Evolutionary conservation across 345 rosid species (phyloP).

Genomic region (Toxicodendron radicans): DNA sequence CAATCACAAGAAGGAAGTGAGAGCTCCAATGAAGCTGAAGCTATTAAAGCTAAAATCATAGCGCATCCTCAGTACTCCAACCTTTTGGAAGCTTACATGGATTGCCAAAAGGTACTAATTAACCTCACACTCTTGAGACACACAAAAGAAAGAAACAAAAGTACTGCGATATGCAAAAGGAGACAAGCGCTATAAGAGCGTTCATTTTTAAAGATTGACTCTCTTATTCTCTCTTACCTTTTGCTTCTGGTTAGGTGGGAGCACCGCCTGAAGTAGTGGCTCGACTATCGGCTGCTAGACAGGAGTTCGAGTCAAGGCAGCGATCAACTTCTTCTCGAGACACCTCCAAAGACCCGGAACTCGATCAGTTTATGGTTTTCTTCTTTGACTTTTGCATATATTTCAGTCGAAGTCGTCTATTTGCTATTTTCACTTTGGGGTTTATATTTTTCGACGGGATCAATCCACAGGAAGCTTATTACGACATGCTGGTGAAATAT

Average conservation of each 20-base stretch:
- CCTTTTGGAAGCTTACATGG: conserved; percentile 90
- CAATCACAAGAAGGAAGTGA: conserved; percentile 52
- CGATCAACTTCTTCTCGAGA: conserved; percentile 43
- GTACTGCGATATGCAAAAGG: not conserved
- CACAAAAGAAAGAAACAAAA: not conserved
- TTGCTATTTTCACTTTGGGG: conserved; percentile 7
- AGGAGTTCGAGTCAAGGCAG: conserved; percentile 76
- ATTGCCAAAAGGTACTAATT: conserved; percentile 81
- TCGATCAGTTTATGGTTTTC: conserved; percentile 94
- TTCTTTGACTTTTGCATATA: not conserved
- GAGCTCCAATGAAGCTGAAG: conserved; percentile 55
- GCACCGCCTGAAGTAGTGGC: conserved; percentile 89
- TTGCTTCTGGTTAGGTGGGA: conserved; percentile 61
- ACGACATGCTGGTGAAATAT: conserved; percentile 93
- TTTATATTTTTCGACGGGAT: conserved; percentile 6
- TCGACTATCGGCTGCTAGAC: conserved; percentile 63
- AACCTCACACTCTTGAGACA: not conserved
- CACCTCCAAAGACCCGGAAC: conserved; percentile 76
- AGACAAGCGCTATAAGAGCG: not conserved
- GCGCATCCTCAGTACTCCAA: conserved; percentile 90
- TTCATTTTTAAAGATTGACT: not conserved
- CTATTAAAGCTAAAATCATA: conserved; percentile 89
- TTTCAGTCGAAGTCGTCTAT: not conserved
- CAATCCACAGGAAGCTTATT: conserved; percentile 77
- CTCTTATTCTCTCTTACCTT: conserved; percentile 5